phyloP scores from a whole-genome alignment of 164 flowering plant species.

The Chimonanthus salicifolius region DNA sequence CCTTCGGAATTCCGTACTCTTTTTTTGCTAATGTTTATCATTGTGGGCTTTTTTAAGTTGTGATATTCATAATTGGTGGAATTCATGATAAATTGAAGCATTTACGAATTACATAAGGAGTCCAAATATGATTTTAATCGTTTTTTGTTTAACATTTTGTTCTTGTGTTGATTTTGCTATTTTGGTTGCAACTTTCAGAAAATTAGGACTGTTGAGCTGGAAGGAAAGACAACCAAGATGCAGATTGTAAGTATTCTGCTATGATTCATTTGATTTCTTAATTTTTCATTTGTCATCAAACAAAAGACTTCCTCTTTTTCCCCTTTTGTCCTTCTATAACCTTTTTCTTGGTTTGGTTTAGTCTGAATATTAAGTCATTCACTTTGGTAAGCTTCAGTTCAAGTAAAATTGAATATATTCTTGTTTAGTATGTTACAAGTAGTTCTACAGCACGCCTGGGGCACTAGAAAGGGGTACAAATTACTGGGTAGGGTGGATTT shows the following conservation, averaged over 20 bases:
- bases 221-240: slow-evolving; percentile 62
- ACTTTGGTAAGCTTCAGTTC: neutral
- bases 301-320: neutral
- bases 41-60: neutral
- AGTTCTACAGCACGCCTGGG: too few species aligned
- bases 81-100: neutral
- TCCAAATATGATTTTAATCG: too few species aligned
- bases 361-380: neutral
- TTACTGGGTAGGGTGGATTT: too few species aligned
- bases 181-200: slow-evolving; percentile 31
- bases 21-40: neutral
- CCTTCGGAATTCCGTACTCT: too few species aligned
- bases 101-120: neutral
- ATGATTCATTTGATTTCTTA: neutral
- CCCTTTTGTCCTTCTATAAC: neutral
- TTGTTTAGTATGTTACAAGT: too few species aligned
- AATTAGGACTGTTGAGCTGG: slow-evolving; percentile 63
- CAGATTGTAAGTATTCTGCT: slow-evolving; percentile 48
- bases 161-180: neutral
- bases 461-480: too few species aligned
- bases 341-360: neutral
- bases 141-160: neutral
- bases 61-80: neutral
- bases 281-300: neutral
- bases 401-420: too few species aligned